phyloP scores from a whole-genome alignment of 306 rosid genomes.

The Quercus engelmannii region DNA sequence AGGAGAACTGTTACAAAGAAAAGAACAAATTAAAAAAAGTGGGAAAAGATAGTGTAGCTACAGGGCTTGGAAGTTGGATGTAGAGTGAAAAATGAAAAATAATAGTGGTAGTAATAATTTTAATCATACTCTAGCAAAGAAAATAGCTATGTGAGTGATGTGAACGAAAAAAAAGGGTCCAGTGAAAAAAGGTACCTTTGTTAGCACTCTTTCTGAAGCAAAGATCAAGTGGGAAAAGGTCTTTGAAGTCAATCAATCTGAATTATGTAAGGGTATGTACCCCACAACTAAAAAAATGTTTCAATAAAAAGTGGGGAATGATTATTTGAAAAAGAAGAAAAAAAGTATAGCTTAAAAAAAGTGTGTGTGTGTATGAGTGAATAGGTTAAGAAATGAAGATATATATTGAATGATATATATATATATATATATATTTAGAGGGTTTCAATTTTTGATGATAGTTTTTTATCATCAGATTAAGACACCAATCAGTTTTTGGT shows the following conservation, averaged over 20 bases:
- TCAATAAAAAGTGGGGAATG: conserved; percentile 16
- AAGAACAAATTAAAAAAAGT: not conserved
- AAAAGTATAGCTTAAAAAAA: conserved; percentile 6
- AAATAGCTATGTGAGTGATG: not conserved
- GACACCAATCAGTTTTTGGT: too few relatives aligned
- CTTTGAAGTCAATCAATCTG: conserved; percentile 38
- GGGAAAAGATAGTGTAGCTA: conserved; percentile 30
- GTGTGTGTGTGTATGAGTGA: conserved; percentile 5
- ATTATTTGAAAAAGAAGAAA: not conserved
- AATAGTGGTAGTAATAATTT: conserved; percentile 28
- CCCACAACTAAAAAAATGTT: conserved; percentile 36
- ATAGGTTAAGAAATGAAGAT: not conserved
- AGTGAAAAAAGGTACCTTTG: conserved; percentile 44
- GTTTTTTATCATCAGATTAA: too few relatives aligned
- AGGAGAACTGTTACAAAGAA: not conserved
- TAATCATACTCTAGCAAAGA: not conserved
- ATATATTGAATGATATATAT: not conserved
- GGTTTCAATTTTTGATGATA: too few relatives aligned
- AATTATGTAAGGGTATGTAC: not conserved
- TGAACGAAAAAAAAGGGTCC: not conserved
- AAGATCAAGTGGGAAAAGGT: conserved; percentile 38
- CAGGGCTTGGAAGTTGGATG: not conserved
- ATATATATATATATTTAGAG: too few relatives aligned
- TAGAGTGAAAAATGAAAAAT: not conserved
- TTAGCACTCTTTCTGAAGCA: conserved; percentile 32